A percentile compares a stretch with the other conserved stretches of the same genome.
These are phyloP conservation scores for Rhodofomes roseus DNA, from an alignment of 1,284 basidiomycete genomes.

Conservation along the genomic window DNA sequence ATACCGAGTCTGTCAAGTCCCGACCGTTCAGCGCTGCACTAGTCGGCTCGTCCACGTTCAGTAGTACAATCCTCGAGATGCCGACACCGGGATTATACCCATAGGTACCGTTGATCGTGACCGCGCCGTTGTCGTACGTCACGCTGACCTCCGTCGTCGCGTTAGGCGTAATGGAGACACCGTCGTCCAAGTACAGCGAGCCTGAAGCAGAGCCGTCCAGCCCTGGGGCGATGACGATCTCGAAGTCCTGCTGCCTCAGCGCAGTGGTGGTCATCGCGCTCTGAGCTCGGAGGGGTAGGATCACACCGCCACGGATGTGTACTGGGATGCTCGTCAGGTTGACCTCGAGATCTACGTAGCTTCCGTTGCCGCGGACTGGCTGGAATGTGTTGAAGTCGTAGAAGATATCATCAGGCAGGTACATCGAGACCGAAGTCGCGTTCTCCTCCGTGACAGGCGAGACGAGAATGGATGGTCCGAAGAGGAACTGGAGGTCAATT, in stretches of 20 bases:
- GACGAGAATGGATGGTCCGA: constrained; percentile 61
- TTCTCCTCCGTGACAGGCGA: constrained; percentile 65
- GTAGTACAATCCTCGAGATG: constrained; percentile 40
- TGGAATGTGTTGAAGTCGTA: constrained; percentile 58
- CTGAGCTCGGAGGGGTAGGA: constrained; percentile 51
- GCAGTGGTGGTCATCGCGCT: constrained; percentile 58
- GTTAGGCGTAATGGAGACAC: constrained; percentile 46
- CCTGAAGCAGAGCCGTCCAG: constrained; percentile 46
- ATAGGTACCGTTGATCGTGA: constrained; percentile 49
- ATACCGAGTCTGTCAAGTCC: constrained; percentile 13
- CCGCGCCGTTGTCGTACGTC: constrained; percentile 35
- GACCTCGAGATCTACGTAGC: constrained; percentile 47
- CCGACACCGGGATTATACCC: constrained; percentile 43
- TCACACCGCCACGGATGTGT: constrained; percentile 54
- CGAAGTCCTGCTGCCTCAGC: constrained; percentile 54
- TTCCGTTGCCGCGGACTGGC: constrained; percentile 43
- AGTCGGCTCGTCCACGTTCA: constrained; percentile 37
- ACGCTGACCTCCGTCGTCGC: constrained; percentile 43
- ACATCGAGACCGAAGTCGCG: constrained; percentile 54
- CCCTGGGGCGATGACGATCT: constrained; percentile 57
- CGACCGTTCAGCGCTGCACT: constrained; percentile 35
- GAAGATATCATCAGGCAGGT: constrained; percentile 62
- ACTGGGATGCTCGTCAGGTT: constrained; percentile 57
- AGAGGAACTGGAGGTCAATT: constrained; percentile 70
- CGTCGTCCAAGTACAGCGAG: constrained; percentile 59